Percentiles rank a stretch among this genome's conserved stretches.
phyloP scores from a whole-genome alignment of 164 flowering plant species.

The Aristolochia californica region DNA sequence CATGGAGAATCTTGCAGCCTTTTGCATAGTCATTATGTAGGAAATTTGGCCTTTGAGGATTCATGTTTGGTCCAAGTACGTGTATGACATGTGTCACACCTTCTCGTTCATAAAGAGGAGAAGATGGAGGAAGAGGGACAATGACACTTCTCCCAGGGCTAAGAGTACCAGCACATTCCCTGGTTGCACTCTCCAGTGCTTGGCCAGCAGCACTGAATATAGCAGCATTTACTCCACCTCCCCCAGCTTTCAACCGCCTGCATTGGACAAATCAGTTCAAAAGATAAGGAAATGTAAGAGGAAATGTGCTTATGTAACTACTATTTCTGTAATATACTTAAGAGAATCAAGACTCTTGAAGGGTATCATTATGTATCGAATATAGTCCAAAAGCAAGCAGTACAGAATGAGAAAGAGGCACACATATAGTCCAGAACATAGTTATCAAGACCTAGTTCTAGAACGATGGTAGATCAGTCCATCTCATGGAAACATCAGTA shows the following conservation, averaged over 20 bases:
- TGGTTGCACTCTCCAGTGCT: constrained; percentile 63
- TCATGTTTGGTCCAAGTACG: constrained; percentile 98
- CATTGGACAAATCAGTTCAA: too few relatives aligned
- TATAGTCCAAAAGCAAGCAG: too few relatives aligned
- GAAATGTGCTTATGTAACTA: too few relatives aligned
- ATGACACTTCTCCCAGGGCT: constrained; percentile 60
- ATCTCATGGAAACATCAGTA: too few relatives aligned
- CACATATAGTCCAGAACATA: too few relatives aligned
- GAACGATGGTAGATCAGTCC: too few relatives aligned
- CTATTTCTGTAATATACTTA: too few relatives aligned
- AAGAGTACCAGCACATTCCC: constrained; percentile 54
- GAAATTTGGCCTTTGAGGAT: constrained; percentile 73
- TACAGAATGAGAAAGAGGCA: too few relatives aligned
- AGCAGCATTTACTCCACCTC: constrained; percentile 97
- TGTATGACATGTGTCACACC: constrained; percentile 96
- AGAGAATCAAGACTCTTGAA: too few relatives aligned
- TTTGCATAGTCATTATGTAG: constrained; percentile 58
- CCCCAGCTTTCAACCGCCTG: constrained; percentile 93
- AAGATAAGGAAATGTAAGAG: too few relatives aligned
- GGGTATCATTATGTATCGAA: too few relatives aligned
- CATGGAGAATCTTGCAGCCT: constrained; percentile 65
- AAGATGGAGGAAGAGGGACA: constrained; percentile 68
- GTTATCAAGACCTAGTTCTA: too few relatives aligned
- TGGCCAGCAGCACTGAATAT: constrained; percentile 83
- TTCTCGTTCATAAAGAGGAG: constrained; percentile 59